Base-by-base conservation (phyloP, 2,329 filamentous ascomycete species). In the Aphanocladium album region DNA sequence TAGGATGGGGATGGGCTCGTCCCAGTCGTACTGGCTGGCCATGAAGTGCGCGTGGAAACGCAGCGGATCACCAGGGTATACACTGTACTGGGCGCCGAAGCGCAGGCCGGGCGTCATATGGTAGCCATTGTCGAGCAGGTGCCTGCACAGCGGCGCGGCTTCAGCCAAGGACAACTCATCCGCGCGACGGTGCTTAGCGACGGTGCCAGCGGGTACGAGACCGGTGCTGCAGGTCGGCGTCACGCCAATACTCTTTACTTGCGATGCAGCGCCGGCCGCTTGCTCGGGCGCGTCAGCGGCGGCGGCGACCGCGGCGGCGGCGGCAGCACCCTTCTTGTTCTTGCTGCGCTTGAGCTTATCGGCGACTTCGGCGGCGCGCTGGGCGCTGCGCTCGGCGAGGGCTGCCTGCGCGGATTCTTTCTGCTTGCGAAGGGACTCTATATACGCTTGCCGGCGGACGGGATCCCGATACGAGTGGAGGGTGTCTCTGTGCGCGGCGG, bases 21-120 rank as follows among this genome's bases (percentile, higher is more conserved):
- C 87, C 91, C 92, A 98, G n/a, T 81, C 86, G 67, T 89, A 85
- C 35, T 89, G 86, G n/a, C 88, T 89, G 8, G 89, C 90, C 67
- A 96, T 83, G 72, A 96, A 98, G 73, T 99, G 95, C 50, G 91
- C 95, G 74, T 99, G 95, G 72, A 96, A 99, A 12, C 95, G 88
- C 56, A 99, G 80, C 1, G 95, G 92, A 72, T 99, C 95, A 50
- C 95, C 95, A 0, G 95, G 95, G 69, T 99, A 99, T 5, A 96
- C 91, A 67, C 92, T 91, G 75, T 96, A 97, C 69, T 95, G 87
- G 68, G 93, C 96, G 27, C 95, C 95, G 69, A 99, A 99, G 27
- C 95, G 90, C 57, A 99, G 81, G 9, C 95, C 95, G 1, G 95
- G 95, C 59, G 92, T 93, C 70, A 95, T 86, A 76, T 89, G 98